Conservation (phyloP, 2,329 filamentous ascomycete genomes). For the Podosphaera aphanis region DNA sequence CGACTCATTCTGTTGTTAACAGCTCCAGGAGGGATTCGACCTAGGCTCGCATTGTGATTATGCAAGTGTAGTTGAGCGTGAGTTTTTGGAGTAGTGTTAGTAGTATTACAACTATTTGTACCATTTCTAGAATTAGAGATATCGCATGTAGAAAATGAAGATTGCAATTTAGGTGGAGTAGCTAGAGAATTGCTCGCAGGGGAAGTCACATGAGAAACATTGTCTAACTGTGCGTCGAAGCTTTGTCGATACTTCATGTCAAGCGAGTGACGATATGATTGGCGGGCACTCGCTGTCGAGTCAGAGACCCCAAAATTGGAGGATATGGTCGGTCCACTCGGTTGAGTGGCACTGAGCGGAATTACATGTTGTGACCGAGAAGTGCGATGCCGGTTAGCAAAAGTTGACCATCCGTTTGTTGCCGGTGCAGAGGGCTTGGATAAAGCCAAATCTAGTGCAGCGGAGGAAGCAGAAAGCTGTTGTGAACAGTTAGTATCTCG, state of each 20-base stretch:
- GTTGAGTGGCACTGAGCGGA: constrained; percentile 16
- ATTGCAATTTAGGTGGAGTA: constrained; percentile 53
- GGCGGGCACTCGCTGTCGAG: constrained; percentile 24
- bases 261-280: constrained; percentile 32
- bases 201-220: constrained; percentile 15
- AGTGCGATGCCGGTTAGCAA: constrained; percentile 13
- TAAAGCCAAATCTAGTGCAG: constrained; percentile 57
- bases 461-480: constrained; percentile 59
- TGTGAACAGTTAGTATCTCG: constrained; percentile 20
- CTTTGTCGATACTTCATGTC: constrained; percentile 21
- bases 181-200: constrained; percentile 29
- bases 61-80: constrained; percentile 34
- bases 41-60: constrained; percentile 61
- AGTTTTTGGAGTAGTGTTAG: constrained; percentile 24
- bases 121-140: constrained; percentile 54
- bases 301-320: too few species aligned
- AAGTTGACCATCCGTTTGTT: constrained; percentile 12
- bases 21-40: constrained; percentile 48
- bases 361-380: constrained; percentile 25
- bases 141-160: constrained; percentile 78
- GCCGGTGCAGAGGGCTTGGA: constrained; percentile 44
- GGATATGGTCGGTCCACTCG: too few species aligned
- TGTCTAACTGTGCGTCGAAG: constrained; percentile 17
- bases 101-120: constrained; percentile 14
- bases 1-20: constrained; percentile 47